Conservation (phyloP, 2,329 filamentous ascomycete genomes). For the Talaromyces amestolkiae region DNA sequence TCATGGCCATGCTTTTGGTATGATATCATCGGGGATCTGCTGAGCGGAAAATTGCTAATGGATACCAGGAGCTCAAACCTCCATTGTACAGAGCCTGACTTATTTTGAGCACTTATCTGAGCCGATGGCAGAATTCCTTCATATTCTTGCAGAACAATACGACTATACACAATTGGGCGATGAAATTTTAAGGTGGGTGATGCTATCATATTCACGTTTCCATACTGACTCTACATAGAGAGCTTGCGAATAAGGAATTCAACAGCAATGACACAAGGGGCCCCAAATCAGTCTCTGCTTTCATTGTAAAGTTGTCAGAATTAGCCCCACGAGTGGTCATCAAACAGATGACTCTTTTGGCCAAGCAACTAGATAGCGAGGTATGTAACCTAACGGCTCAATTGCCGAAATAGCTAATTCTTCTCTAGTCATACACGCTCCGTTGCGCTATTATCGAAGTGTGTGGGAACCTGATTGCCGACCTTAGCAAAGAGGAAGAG, state of each 20-base stretch:
- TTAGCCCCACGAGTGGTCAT: slow-evolving; percentile 87
- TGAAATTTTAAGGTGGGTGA: slow-evolving; percentile 67
- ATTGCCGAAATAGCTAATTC: neutral
- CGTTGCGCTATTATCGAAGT: slow-evolving; percentile 94
- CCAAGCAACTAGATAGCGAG: slow-evolving; percentile 94
- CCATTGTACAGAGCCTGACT: slow-evolving; percentile 93
- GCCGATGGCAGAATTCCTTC: slow-evolving; percentile 96
- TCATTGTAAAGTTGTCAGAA: slow-evolving; percentile 90
- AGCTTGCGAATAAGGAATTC: slow-evolving; percentile 96
- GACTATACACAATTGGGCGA: slow-evolving; percentile 94
- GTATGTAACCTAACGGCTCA: slow-evolving; percentile 42
- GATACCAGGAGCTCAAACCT: slow-evolving; percentile 79
- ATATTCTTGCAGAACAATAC: slow-evolving; percentile 94
- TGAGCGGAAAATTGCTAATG: slow-evolving; percentile 23
- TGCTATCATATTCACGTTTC: neutral
- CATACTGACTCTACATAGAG: slow-evolving; percentile 48
- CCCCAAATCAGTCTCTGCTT: slow-evolving; percentile 92
- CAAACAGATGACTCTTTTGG: slow-evolving; percentile 93
- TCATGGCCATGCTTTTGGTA: slow-evolving; percentile 81
- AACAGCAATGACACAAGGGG: slow-evolving; percentile 94
- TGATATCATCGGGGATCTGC: neutral
- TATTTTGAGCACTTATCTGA: slow-evolving; percentile 99
- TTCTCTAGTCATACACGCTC: slow-evolving; percentile 75
- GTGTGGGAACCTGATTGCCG: slow-evolving; percentile 88
- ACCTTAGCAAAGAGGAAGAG: slow-evolving; percentile 88